Evolutionary conservation across 2,329 filamentous ascomycete genomes (phyloP), one percentile per base, ranked within the genome.

Genomic region (Trichoderma hamatum): DNA sequence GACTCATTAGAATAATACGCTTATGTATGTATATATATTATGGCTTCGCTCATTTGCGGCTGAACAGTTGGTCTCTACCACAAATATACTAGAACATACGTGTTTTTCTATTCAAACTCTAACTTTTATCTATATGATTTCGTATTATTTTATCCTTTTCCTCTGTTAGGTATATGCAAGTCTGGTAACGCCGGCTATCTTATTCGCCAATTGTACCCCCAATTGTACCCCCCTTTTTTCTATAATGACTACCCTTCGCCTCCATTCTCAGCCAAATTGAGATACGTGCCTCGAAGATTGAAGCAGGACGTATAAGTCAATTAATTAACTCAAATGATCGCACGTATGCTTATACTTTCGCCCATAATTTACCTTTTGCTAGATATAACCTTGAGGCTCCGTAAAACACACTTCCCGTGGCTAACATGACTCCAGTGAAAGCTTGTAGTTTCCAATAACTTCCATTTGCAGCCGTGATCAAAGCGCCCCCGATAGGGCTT

Each of bases 401-500:
- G 19, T 43, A 43, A 43, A 43, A 43, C 16, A 43, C 10, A 43
- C 39, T 63, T 26, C 60, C 60, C 16, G 49, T 10, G 7, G 43
- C 43, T 24, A 63, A 13, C 43, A 51, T 63, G 2, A 63, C 30
- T 4, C 60, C 60, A 3, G 43, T 51, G 28, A 63, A 63, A 16
- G 52, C 19, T 16, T 51, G 43, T 30, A 63, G 26, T 51, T 51
- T 51, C 43, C 43, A 63, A 24, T 34, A 63, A 26, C 28, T 32
- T 19, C 43, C 60, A 34, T 16, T 30, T 10, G 43, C 19, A 21
- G 28, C 43, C 1, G 43, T 63, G 16, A 63, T 51, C 5, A 63
- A 16, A 10, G 60, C 43, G 21, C 60, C 60, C 34, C 60, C 60
- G 30, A 63, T 52, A 10, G 60, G 60, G 7, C 60, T 63, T 11